phyloP scores from a whole-genome alignment of 148 eudicot species.

The Chenopodium album region DNA sequence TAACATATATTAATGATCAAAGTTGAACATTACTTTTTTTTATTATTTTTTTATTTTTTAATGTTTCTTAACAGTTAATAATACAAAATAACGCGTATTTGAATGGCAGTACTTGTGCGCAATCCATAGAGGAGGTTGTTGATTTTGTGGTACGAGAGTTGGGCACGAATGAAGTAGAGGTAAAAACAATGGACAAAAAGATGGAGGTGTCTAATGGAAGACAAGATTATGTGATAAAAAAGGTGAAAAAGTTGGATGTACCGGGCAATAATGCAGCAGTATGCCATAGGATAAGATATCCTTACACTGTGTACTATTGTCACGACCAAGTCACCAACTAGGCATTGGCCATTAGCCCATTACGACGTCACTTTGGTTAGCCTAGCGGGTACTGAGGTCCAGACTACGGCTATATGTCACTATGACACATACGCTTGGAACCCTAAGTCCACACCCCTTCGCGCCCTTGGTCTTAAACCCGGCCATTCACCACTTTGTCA shows the following conservation, averaged over 20 bases:
- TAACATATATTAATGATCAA: not conserved
- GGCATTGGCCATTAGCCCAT: constrained; percentile 1
- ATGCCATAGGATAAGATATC: constrained; percentile 12
- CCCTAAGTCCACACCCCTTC: not conserved
- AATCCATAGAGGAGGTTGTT: constrained; percentile 7
- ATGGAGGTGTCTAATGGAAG: not conserved
- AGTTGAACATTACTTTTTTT: not conserved
- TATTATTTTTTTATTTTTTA: not conserved
- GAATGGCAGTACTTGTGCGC: constrained; percentile 11
- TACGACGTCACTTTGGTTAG: not conserved
- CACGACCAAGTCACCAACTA: not conserved
- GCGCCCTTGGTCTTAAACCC: not conserved
- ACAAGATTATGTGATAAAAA: not conserved
- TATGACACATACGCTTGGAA: constrained; percentile 4
- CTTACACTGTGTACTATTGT: constrained; percentile 2
- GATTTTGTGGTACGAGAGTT: constrained; percentile 1
- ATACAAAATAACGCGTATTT: not conserved
- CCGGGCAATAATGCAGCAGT: not conserved
- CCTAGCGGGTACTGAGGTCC: not conserved
- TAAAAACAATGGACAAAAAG: not conserved
- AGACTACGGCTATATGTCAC: constrained; percentile 9
- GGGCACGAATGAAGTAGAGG: not conserved
- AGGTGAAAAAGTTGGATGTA: not conserved
- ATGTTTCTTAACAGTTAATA: not conserved
- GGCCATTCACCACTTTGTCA: constrained; percentile 13